A percentile compares a stretch with the other conserved stretches of the same genome.
Conservation (phyloP, 495 filamentous ascomycete species). For the Amorphotheca resinae region DNA sequence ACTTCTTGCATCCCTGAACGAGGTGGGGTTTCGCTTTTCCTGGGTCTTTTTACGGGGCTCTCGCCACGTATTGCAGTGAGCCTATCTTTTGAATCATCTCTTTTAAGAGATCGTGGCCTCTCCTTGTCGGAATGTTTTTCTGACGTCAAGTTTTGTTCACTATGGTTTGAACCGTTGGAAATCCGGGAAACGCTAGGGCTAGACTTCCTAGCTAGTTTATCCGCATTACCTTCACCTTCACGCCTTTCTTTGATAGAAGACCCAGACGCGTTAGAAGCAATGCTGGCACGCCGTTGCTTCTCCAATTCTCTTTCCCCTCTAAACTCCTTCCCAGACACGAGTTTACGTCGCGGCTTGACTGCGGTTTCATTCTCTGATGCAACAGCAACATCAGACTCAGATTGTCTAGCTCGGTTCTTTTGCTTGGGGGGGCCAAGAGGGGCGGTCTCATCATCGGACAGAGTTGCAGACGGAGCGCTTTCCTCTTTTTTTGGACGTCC, state of each 20-base stretch:
- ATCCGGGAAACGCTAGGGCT: conserved; percentile 12
- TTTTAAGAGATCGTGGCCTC: conserved; percentile 26
- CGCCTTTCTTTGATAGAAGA: conserved; percentile 19
- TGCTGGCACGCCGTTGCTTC: conserved; percentile 35
- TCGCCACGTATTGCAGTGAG: conserved; percentile 33
- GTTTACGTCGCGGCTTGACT: conserved; percentile 43
- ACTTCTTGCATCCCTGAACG: conserved; percentile 40
- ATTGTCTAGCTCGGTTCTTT: conserved; percentile 20
- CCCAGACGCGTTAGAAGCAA: conserved; percentile 34
- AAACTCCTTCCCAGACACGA: conserved; percentile 46
- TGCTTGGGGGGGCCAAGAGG: conserved; percentile 29
- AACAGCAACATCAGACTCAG: conserved; percentile 34
- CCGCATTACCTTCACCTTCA: conserved; percentile 6
- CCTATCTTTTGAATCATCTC: conserved; percentile 44
- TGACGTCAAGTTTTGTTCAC: conserved; percentile 19
- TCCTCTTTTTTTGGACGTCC: conserved; percentile 36
- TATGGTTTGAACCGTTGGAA: conserved; percentile 23
- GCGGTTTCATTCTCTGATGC: conserved; percentile 39
- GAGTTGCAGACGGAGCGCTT: conserved; percentile 24
- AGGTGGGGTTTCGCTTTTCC: conserved; percentile 54
- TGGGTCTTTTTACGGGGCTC: conserved; percentile 47
- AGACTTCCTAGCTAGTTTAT: conserved; percentile 12
- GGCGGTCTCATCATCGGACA: conserved; percentile 41
- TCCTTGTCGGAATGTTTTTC: conserved; percentile 13
- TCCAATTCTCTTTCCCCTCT: conserved; percentile 43